phyloP scores from a whole-genome alignment of 2,329 filamentous ascomycete species.

The Paraphoma chrysanthemicola region DNA sequence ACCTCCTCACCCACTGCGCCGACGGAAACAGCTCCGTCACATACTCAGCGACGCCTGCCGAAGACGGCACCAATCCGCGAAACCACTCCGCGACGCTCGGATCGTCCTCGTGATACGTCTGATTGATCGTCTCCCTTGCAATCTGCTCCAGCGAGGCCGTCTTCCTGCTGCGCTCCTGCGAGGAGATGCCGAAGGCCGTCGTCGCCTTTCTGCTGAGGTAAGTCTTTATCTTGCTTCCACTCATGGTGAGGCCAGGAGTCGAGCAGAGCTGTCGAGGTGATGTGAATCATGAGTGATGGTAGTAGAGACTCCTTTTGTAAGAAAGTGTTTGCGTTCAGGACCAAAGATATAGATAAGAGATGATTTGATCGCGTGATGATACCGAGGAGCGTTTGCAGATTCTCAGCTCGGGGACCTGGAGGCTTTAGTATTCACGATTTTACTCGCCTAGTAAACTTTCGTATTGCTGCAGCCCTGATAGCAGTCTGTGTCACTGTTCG shows the following conservation, averaged over 20 bases:
- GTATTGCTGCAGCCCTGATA: background rate
- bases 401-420: background rate
- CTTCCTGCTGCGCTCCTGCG: slow-evolving; percentile 17
- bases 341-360: background rate
- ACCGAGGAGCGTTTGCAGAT: background rate
- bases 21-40: slow-evolving; percentile 35
- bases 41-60: slow-evolving; percentile 29
- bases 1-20: slow-evolving; percentile 33
- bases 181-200: slow-evolving; percentile 21
- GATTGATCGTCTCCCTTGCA: slow-evolving; percentile 27
- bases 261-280: background rate
- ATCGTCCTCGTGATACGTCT: slow-evolving; percentile 36
- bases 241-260: slow-evolving; percentile 8
- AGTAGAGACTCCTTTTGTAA: background rate
- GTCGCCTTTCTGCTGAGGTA: slow-evolving; percentile 7
- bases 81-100: slow-evolving; percentile 39
- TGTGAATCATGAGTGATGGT: slow-evolving; percentile 1
- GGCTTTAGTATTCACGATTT: background rate
- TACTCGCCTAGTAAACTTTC: background rate
- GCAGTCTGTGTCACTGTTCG: background rate
- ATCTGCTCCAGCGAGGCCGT: slow-evolving; percentile 19
- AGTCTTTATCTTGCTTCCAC: slow-evolving; percentile 8
- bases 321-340: background rate
- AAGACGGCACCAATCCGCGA: slow-evolving; percentile 29
- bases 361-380: background rate